phyloP scores from a whole-genome alignment of 2,329 filamentous ascomycete genomes.

The Rhytidhysteron rufulum region DNA sequence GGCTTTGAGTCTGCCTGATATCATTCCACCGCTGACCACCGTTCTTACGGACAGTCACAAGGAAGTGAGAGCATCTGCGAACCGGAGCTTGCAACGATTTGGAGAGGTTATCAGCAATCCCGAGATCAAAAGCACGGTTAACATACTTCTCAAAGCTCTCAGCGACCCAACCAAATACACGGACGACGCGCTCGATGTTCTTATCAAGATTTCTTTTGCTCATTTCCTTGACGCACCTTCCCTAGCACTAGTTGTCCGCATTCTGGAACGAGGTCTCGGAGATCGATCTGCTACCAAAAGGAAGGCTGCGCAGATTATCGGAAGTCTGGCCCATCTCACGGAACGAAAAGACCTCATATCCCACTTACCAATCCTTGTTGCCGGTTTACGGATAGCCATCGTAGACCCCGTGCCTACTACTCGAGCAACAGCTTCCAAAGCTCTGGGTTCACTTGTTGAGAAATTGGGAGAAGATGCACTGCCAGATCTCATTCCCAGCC shows the following conservation, averaged over 20 bases:
- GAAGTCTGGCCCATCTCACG: conserved; percentile 92
- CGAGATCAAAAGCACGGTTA: conserved; percentile 89
- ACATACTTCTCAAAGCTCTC: conserved; percentile 88
- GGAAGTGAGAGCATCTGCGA: conserved; percentile 86
- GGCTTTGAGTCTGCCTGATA: conserved; percentile 86
- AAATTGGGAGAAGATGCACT: conserved; percentile 96
- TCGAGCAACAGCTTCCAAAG: conserved; percentile 91
- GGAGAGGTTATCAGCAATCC: conserved; percentile 98
- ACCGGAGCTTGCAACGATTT: conserved; percentile 94
- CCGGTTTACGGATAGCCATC: conserved; percentile 81
- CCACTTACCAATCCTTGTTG: conserved; percentile 87
- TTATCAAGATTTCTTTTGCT: conserved; percentile 98
- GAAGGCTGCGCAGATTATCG: conserved; percentile 96
- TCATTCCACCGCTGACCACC: conserved; percentile 90
- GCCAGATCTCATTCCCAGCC: conserved; percentile 92
- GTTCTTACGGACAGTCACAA: conserved; percentile 98
- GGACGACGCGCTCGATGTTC: conserved; percentile 83
- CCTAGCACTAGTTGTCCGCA: conserved; percentile 88
- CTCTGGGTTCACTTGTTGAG: conserved; percentile 92
- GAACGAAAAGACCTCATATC: conserved; percentile 90
- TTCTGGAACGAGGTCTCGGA: conserved; percentile 84
- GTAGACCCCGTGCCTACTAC: conserved; percentile 97
- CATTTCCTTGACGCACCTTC: conserved; percentile 98
- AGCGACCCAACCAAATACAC: conserved; percentile 98
- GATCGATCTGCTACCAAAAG: conserved; percentile 93